Percentiles rank a stretch among this genome's conserved stretches.
These are phyloP conservation scores for Goffeauzyma gilvescens DNA, from an alignment of 768 basidiomycete species.

Conservation along the genomic window DNA sequence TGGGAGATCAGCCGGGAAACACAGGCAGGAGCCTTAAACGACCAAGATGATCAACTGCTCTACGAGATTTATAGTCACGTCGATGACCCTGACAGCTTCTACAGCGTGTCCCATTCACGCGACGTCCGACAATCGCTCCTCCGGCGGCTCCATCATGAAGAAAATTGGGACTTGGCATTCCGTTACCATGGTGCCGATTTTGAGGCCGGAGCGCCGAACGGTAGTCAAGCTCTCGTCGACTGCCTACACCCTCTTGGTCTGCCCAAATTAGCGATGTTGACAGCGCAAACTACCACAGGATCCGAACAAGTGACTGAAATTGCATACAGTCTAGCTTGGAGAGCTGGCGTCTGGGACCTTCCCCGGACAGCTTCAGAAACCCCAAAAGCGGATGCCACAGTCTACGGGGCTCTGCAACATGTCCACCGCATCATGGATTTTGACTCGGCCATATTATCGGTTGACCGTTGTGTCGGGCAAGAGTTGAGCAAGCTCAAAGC, in stretches of 20 bases:
- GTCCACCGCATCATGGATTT: too few species aligned
- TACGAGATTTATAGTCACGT: slow-evolving; percentile 88
- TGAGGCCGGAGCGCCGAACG: slow-evolving; percentile 37
- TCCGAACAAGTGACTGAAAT: slow-evolving; percentile 13
- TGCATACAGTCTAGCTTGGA: slow-evolving; percentile 63
- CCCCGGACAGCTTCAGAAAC: slow-evolving; percentile 41
- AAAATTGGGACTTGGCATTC: slow-evolving; percentile 80
- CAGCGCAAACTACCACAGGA: not conserved
- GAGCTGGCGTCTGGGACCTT: slow-evolving; percentile 87
- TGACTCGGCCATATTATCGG: too few species aligned
- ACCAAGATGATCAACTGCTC: slow-evolving; percentile 37
- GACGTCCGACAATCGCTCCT: slow-evolving; percentile 65
- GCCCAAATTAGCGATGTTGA: not conserved
- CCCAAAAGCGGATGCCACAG: slow-evolving; percentile 39
- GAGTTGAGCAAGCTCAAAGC: slow-evolving; percentile 44
- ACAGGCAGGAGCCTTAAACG: slow-evolving; percentile 15
- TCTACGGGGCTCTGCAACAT: slow-evolving; percentile 64
- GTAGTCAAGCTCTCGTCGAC: too few species aligned
- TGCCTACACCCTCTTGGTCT: too few species aligned
- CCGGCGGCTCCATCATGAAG: slow-evolving; percentile 75
- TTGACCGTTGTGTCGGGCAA: too few species aligned
- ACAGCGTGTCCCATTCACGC: slow-evolving; percentile 55
- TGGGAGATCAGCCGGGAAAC: slow-evolving; percentile 56
- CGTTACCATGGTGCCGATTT: slow-evolving; percentile 68
- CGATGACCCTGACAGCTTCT: slow-evolving; percentile 96